Percentiles rank a stretch among this genome's conserved stretches.
Evolutionary conservation across 2,329 filamentous ascomycete genomes (phyloP).

Genomic region (Colletotrichum euphorbiae): DNA sequence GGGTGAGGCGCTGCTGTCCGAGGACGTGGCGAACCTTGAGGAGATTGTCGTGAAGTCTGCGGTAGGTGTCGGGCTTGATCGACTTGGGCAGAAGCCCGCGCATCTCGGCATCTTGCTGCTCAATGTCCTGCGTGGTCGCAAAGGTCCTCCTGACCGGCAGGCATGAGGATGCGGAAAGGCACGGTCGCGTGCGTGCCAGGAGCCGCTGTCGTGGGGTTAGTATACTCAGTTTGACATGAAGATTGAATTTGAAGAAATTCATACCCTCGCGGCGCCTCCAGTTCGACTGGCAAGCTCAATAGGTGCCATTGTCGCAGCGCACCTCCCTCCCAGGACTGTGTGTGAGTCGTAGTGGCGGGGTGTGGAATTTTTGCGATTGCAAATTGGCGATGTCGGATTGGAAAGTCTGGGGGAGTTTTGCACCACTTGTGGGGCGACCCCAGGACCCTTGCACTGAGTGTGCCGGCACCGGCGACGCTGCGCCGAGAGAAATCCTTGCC

Average conservation of each 20-base stretch:
- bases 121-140: conserved; percentile 39
- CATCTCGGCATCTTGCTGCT: conserved; percentile 49
- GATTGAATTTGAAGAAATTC: conserved; percentile 4
- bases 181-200: conserved; percentile 43
- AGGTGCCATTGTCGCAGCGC: conserved; percentile 57
- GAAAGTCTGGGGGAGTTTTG: conserved; percentile 39
- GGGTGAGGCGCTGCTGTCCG: conserved; percentile 75
- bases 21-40: conserved; percentile 80
- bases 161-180: conserved; percentile 30
- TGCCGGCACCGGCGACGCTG: conserved; percentile 34
- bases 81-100: conserved; percentile 47
- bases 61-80: conserved; percentile 76
- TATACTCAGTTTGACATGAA: conserved; percentile 17
- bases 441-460: conserved; percentile 28
- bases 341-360: conserved; percentile 37
- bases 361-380: conserved; percentile 40
- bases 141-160: conserved; percentile 39
- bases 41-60: conserved; percentile 82
- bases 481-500: conserved; percentile 26
- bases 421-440: conserved; percentile 27
- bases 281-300: conserved; percentile 63
- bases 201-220: conserved; percentile 49
- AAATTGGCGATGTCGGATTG: conserved; percentile 43
- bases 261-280: conserved; percentile 60
- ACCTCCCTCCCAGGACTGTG: conserved; percentile 32